Conservation (phyloP, 306 rosid species). For the Cucurbita ficifolia region DNA sequence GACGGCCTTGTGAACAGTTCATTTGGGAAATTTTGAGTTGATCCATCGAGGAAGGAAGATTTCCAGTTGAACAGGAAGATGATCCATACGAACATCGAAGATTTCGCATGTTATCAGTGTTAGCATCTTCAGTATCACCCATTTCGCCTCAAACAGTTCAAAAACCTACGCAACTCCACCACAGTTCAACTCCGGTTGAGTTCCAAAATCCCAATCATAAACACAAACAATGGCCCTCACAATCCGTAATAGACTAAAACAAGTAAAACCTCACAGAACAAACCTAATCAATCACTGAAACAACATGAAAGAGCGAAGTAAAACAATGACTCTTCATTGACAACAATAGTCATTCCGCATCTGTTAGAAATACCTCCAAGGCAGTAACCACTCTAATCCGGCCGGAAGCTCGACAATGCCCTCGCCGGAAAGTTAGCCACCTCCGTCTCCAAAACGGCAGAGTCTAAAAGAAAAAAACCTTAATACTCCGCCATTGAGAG, state of each 20-base stretch:
- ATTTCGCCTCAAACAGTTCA: constrained; percentile 13
- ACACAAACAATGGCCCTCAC: neutral
- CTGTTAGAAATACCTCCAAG: neutral
- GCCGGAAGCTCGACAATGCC: neutral
- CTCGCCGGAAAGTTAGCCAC: neutral
- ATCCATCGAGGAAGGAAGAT: constrained; percentile 44
- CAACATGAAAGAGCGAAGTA: neutral
- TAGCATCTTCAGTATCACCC: constrained; percentile 65
- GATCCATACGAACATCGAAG: constrained; percentile 53
- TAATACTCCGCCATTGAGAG: neutral
- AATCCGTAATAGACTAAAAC: neutral
- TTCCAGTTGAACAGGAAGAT: constrained; percentile 44
- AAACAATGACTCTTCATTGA: neutral
- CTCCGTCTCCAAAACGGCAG: neutral
- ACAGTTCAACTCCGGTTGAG: neutral
- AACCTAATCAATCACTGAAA: neutral
- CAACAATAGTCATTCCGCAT: neutral
- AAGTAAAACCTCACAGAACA: neutral
- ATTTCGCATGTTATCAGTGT: constrained; percentile 45
- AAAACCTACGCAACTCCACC: neutral
- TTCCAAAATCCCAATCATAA: neutral
- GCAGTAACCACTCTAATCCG: neutral
- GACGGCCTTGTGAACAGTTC: constrained; percentile 42
- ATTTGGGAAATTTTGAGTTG: constrained; percentile 50
- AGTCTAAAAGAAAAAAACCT: neutral